Evolutionary conservation across 1,284 basidiomycete genomes (phyloP).

Genomic region (Ustilago curta): DNA sequence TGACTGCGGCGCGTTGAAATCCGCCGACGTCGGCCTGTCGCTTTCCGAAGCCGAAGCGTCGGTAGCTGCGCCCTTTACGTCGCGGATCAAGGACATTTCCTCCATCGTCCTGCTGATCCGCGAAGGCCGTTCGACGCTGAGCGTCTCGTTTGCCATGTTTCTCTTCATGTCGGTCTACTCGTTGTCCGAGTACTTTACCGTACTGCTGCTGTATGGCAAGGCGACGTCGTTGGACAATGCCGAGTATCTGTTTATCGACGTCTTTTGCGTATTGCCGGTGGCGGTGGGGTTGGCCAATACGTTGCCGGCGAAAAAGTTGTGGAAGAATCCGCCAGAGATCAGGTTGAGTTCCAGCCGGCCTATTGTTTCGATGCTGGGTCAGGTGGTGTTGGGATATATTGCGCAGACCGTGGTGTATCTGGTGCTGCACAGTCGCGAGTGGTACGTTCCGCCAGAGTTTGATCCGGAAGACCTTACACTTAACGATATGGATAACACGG

Average conservation of each 20-base stretch:
- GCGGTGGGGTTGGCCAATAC: slow-evolving; percentile 50
- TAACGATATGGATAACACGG: slow-evolving; percentile 52
- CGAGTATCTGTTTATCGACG: slow-evolving; percentile 57
- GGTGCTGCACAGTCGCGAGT: slow-evolving; percentile 31
- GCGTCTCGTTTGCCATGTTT: slow-evolving; percentile 46
- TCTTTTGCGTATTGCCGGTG: slow-evolving; percentile 48
- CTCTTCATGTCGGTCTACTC: slow-evolving; percentile 48
- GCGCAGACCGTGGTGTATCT: slow-evolving; percentile 48
- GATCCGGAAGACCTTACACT: slow-evolving; percentile 48
- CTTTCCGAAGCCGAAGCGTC: slow-evolving; percentile 54
- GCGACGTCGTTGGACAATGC: slow-evolving; percentile 54
- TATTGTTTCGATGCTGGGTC: slow-evolving; percentile 45
- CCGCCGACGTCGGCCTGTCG: slow-evolving; percentile 53
- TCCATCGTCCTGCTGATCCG: slow-evolving; percentile 37
- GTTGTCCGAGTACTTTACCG: slow-evolving; percentile 55
- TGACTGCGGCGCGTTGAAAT: slow-evolving; percentile 53
- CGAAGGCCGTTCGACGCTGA: slow-evolving; percentile 45
- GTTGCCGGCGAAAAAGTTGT: slow-evolving; percentile 34
- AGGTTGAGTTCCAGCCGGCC: slow-evolving; percentile 40
- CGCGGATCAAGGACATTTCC: slow-evolving; percentile 34
- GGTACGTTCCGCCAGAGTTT: slow-evolving; percentile 40
- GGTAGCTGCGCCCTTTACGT: slow-evolving; percentile 56
- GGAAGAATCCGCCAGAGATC: slow-evolving; percentile 20
- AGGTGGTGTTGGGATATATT: slow-evolving; percentile 46
- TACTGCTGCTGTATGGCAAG: slow-evolving; percentile 50